phyloP scores from a whole-genome alignment of 495 filamentous ascomycete genomes.

The Hypoxylon fragiforme region DNA sequence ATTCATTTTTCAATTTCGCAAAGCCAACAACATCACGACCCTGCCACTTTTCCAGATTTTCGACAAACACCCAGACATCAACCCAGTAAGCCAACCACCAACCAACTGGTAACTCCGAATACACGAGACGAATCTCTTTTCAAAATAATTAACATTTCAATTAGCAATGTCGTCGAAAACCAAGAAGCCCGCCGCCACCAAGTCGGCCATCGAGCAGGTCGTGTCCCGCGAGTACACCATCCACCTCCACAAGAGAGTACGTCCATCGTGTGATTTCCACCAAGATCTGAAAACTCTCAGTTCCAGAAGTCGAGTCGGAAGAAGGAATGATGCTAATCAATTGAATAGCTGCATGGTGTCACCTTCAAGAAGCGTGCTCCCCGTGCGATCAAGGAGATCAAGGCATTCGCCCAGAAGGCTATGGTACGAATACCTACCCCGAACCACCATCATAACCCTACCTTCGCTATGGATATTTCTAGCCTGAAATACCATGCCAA shows the following conservation, averaged over 20 bases:
- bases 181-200: constrained; percentile 63
- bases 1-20: constrained; percentile 41
- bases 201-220: constrained; percentile 97
- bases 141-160: constrained; percentile 17
- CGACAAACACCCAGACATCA: constrained; percentile 36
- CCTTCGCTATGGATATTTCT: neutral
- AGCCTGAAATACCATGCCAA: no score
- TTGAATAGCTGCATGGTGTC: constrained; percentile 83
- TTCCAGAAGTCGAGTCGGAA: constrained; percentile 18
- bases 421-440: constrained; percentile 72
- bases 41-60: constrained; percentile 22
- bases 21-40: constrained; percentile 33
- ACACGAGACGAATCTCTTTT: constrained; percentile 5
- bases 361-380: constrained; percentile 99
- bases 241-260: constrained; percentile 99
- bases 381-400: constrained; percentile 98
- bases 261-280: constrained; percentile 57
- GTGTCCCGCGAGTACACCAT: constrained; percentile 99
- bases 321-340: constrained; percentile 29
- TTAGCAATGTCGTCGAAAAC: constrained; percentile 73
- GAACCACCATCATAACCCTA: neutral
- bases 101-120: neutral
- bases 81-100: constrained; percentile 29
- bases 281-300: constrained; percentile 12
- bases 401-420: constrained; percentile 82